These are phyloP conservation scores for Teratosphaeria viscida DNA, from an alignment of 2,329 filamentous ascomycete species.

Conservation along the genomic window DNA sequence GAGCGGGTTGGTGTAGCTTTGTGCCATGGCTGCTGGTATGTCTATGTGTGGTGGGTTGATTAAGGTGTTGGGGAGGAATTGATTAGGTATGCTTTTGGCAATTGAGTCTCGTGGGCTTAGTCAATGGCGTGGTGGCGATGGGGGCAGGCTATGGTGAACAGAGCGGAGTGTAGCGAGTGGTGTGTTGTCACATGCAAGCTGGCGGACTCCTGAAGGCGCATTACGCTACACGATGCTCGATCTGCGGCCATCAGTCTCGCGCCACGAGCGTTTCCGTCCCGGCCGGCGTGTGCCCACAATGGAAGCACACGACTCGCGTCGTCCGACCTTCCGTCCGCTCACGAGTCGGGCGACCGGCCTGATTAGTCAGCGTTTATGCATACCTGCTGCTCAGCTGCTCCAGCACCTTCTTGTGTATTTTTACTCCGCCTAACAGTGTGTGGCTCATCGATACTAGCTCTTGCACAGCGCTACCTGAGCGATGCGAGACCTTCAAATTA, in stretches of 20 bases:
- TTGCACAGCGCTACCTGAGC: no score
- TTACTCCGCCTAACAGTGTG: no score
- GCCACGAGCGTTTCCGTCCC: not conserved
- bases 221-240: not conserved
- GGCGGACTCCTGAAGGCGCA: not conserved
- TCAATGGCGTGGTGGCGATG: not conserved
- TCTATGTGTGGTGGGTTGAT: not conserved
- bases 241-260: not conserved
- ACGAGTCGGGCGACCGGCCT: no score
- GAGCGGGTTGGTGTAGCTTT: conserved; percentile 83
- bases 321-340: no score
- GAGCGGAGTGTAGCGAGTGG: not conserved
- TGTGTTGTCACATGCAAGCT: not conserved
- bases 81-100: not conserved
- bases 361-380: no score
- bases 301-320: no score
- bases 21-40: conserved; percentile 7
- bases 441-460: no score
- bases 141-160: not conserved
- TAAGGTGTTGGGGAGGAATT: not conserved
- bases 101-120: not conserved
- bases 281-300: not conserved
- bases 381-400: no score
- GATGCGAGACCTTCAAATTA: no score
- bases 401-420: no score